Conservation (phyloP, 2,329 filamentous ascomycete genomes). For the Fusarium chlamydosporum region DNA sequence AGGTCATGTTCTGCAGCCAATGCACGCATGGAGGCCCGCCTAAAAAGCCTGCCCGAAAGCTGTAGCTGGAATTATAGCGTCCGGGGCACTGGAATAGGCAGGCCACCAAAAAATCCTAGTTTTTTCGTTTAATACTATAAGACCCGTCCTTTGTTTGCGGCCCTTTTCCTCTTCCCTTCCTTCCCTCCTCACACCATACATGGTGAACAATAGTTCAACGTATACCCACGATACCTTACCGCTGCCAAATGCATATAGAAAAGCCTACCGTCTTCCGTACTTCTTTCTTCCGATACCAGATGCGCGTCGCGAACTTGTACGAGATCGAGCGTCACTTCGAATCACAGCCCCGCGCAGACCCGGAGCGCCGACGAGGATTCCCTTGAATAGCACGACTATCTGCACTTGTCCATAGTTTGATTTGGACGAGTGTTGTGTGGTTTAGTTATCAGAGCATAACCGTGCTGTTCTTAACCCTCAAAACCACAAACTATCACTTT, state of each 20-base stretch:
- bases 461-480: conserved; percentile 34
- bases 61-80: conserved; percentile 26
- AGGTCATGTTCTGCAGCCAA: conserved; percentile 29
- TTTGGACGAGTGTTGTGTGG: conserved; percentile 39
- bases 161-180: conserved; percentile 31
- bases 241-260: conserved; percentile 70
- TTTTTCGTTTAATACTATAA: conserved; percentile 40
- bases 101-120: conserved; percentile 43
- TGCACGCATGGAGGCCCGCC: conserved; percentile 22
- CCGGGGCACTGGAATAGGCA: conserved; percentile 29
- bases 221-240: conserved; percentile 37
- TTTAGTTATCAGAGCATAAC: conserved; percentile 38
- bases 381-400: conserved; percentile 54
- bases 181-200: conserved; percentile 48
- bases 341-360: conserved; percentile 68
- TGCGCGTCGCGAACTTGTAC: conserved; percentile 66
- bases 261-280: conserved; percentile 60
- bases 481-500: conserved; percentile 21
- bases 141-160: conserved; percentile 35
- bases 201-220: conserved; percentile 47
- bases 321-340: conserved; percentile 64
- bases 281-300: conserved; percentile 70
- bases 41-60: conserved; percentile 40
- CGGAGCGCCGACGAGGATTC: conserved; percentile 71
- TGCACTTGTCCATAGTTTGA: conserved; percentile 37